Conservation (phyloP, 495 filamentous ascomycete genomes). For the Clavariopsis aquatica region DNA sequence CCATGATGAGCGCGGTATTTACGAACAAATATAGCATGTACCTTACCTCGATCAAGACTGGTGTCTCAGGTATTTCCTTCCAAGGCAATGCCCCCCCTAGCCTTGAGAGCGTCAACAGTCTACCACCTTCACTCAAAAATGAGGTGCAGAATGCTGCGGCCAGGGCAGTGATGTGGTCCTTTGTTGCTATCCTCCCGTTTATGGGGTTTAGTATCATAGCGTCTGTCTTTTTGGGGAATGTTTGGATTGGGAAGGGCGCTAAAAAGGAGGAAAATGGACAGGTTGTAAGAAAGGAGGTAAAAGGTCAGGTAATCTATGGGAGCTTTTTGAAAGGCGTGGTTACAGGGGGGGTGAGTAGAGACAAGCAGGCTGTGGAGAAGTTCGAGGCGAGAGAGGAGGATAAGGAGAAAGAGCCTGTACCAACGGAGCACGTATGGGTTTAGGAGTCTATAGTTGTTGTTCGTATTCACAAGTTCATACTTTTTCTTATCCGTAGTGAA, state of each 20-base stretch:
- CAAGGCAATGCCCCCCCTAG: slow-evolving; percentile 32
- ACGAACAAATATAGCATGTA: slow-evolving; percentile 52
- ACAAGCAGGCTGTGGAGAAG: background rate
- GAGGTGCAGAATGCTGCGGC: slow-evolving; percentile 43
- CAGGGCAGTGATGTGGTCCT: slow-evolving; percentile 58
- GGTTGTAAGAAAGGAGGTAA: slow-evolving; percentile 10
- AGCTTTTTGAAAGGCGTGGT: background rate
- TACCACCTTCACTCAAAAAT: slow-evolving; percentile 25
- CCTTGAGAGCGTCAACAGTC: slow-evolving; percentile 20
- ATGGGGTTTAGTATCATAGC: slow-evolving; percentile 53
- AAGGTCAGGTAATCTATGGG: slow-evolving; percentile 11
- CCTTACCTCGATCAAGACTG: slow-evolving; percentile 26
- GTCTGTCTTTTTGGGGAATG: slow-evolving; percentile 55
- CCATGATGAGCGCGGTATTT: slow-evolving; percentile 63
- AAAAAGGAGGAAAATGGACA: slow-evolving; percentile 30
- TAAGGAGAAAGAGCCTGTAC: background rate
- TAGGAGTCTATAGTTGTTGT: background rate
- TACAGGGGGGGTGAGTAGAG: slow-evolving; percentile 1
- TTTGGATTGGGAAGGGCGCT: slow-evolving; percentile 50
- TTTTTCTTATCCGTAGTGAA: no score
- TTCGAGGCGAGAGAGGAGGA: background rate
- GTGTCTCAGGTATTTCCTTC: slow-evolving; percentile 15
- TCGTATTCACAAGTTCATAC: no score
- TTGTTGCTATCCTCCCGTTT: slow-evolving; percentile 57
- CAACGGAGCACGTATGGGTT: background rate